Evolutionary conservation across 2,329 filamentous ascomycete species (phyloP), one percentile per base, ranked within the genome.

Genomic region (Cercospora zeina): DNA sequence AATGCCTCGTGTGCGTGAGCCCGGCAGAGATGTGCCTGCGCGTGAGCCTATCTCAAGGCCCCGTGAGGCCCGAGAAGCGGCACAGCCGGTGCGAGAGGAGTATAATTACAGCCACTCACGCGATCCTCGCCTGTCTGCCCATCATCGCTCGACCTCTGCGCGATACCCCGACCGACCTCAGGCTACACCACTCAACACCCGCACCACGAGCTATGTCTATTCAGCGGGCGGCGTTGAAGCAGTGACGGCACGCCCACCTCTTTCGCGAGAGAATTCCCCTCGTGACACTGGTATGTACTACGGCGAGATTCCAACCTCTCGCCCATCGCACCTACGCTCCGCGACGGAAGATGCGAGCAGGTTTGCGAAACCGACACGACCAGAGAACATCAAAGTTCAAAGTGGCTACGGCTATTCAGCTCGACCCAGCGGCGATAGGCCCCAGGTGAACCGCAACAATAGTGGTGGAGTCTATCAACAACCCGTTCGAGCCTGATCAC

Each of bases 351-450:
- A 74, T 1, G 68, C 76, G 4, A 69, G 71, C 24, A 53, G 34
- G 30, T 78, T 73, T 56, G 39, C 61, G 14, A 70, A 63, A 37
- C 71, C 70, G 53, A 67, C 69, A 27, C 72, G 72, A 1, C 71
- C 73, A 10, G 76, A 79, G 24, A 75, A 78, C 54, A 68, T 80
- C 42, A 72, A 69, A 9, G 75, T 66, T n/a, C 62, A 63, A 47
- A 69, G 66, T 27, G 70, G 70, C 7, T 69, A 70, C 34, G 53
- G 51, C 19, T 58, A 58, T 19, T 50, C 47, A 31, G 61, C 31
- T 42, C 62, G 65, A 19, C 56, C 45, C 6, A 67, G 60, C 45
- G 60, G 60, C 27, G 61, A 66, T 34, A 62, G 65, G 36, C 68
- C 69, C 14, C 56, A 47, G 14, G 21, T 65, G 31, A 65, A 61